Percentiles rank a stretch among this genome's conserved stretches.
Evolutionary conservation across 2,329 filamentous ascomycete genomes (phyloP).

Genomic region (Gnomoniopsis sp.): DNA sequence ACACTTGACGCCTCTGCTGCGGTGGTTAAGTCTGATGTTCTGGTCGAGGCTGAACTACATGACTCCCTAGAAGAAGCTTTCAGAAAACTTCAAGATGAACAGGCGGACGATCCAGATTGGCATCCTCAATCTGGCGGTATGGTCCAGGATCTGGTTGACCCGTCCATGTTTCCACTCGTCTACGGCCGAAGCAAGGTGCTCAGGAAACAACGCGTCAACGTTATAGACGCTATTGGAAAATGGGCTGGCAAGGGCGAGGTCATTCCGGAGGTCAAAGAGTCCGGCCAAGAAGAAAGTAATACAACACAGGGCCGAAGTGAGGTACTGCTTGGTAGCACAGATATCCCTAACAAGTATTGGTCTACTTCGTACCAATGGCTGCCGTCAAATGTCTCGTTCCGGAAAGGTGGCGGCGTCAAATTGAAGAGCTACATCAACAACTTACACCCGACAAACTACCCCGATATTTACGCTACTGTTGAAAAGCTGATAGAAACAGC

Average conservation of each 20-base stretch:
- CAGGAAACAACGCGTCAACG: not conserved
- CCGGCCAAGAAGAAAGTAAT: not conserved
- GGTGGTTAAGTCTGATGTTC: slow-evolving; percentile 12
- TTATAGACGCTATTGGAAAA: slow-evolving; percentile 1
- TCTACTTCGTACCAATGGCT: slow-evolving; percentile 20
- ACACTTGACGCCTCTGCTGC: slow-evolving; percentile 9
- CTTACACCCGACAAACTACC: slow-evolving; percentile 15
- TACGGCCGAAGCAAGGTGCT: slow-evolving; percentile 36
- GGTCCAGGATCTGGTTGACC: slow-evolving; percentile 52
- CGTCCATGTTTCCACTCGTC: slow-evolving; percentile 50
- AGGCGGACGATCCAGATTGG: slow-evolving; percentile 41
- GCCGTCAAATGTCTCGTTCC: slow-evolving; percentile 18
- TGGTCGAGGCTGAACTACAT: slow-evolving; percentile 7
- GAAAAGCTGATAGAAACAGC: slow-evolving; percentile 14
- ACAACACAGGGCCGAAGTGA: too few relatives aligned
- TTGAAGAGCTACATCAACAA: slow-evolving; percentile 20
- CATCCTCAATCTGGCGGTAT: slow-evolving; percentile 46
- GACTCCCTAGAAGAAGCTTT: slow-evolving; percentile 7
- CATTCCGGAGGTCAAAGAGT: not conserved
- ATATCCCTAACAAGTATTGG: not conserved
- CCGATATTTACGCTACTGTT: slow-evolving; percentile 15
- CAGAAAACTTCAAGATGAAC: slow-evolving; percentile 36
- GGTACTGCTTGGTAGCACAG: not conserved
- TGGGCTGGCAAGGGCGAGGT: slow-evolving; percentile 14
- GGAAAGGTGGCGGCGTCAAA: slow-evolving; percentile 8